A percentile compares a stretch with the other conserved stretches of the same genome.
phyloP scores from a whole-genome alignment of 2,329 filamentous ascomycete species.

The Clonostachys chloroleuca region DNA sequence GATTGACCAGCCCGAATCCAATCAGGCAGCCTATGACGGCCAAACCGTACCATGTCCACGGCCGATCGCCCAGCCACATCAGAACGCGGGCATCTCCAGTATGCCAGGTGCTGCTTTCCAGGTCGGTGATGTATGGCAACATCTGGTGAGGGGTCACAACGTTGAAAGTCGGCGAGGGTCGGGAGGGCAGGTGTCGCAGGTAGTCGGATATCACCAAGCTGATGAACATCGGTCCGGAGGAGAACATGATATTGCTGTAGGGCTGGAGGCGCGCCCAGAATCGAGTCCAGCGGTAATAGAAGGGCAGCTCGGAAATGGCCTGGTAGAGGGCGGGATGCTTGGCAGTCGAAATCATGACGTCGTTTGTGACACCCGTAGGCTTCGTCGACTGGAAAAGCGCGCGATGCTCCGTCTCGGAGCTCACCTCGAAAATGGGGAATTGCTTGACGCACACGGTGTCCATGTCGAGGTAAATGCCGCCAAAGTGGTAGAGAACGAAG shows the following conservation, averaged over 20 bases:
- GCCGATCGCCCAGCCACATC: conserved; percentile 38
- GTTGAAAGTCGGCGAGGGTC: conserved; percentile 15
- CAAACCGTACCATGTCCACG: conserved; percentile 22
- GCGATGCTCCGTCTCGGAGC: conserved; percentile 11
- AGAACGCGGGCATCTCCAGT: conserved; percentile 37
- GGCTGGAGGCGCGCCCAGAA: conserved; percentile 58
- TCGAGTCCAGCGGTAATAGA: conserved; percentile 51
- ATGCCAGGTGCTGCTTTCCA: conserved; percentile 38
- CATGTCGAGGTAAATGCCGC: conserved; percentile 68
- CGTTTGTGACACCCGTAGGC: conserved; percentile 77
- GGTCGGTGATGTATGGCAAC: conserved; percentile 25
- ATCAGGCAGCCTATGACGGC: conserved; percentile 13
- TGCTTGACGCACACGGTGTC: conserved; percentile 21
- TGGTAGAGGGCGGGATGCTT: conserved; percentile 71
- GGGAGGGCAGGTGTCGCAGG: conserved; percentile 41
- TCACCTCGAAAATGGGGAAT: conserved; percentile 18
- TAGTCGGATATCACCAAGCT: conserved; percentile 75
- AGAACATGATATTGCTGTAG: conserved; percentile 78
- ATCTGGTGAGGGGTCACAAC: conserved; percentile 17
- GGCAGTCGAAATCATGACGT: conserved; percentile 70
- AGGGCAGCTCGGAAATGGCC: conserved; percentile 62
- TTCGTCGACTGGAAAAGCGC: conserved; percentile 43
- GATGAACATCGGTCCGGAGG: conserved; percentile 71
- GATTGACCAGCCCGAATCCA: conserved; percentile 6
- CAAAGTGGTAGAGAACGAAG: conserved; percentile 68